Conservation (phyloP, 768 basidiomycete genomes). For the Lactarius pseudohatsudake region DNA sequence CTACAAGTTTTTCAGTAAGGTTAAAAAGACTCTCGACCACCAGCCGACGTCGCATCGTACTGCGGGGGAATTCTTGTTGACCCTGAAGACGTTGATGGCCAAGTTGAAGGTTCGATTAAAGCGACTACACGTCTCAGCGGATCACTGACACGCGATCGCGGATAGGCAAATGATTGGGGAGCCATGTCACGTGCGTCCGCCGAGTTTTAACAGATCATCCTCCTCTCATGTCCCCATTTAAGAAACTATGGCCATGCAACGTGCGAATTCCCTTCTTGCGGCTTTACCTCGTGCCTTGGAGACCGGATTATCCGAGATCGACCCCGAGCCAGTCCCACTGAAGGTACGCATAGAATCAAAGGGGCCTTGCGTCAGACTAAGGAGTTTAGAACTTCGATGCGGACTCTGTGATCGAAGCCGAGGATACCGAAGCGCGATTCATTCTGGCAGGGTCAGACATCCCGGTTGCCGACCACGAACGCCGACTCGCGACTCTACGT, state of each 20-base stretch:
- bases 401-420: conserved; percentile 31
- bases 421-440: conserved; percentile 41
- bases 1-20: conserved; percentile 49
- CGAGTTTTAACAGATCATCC: neutral
- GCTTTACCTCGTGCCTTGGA: conserved; percentile 48
- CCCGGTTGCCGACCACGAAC: conserved; percentile 32
- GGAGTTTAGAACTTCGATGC: conserved; percentile 50
- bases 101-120: conserved; percentile 53
- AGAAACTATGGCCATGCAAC: conserved; percentile 52
- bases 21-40: conserved; percentile 50
- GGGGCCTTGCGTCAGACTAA: neutral
- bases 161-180: conserved; percentile 58
- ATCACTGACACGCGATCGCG: neutral
- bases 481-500: conserved; percentile 30
- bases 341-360: conserved; percentile 40
- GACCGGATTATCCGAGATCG: conserved; percentile 45
- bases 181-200: conserved; percentile 53
- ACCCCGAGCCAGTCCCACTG: conserved; percentile 48
- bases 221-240: conserved; percentile 16
- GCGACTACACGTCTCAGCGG: conserved; percentile 24
- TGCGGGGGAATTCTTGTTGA: conserved; percentile 52
- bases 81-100: conserved; percentile 64
- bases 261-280: conserved; percentile 37
- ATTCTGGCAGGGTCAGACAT: conserved; percentile 31
- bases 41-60: conserved; percentile 50